These are phyloP conservation scores for Tetrastigma voinierianum DNA, from an alignment of 164 flowering plant species.

Conservation along the genomic window DNA sequence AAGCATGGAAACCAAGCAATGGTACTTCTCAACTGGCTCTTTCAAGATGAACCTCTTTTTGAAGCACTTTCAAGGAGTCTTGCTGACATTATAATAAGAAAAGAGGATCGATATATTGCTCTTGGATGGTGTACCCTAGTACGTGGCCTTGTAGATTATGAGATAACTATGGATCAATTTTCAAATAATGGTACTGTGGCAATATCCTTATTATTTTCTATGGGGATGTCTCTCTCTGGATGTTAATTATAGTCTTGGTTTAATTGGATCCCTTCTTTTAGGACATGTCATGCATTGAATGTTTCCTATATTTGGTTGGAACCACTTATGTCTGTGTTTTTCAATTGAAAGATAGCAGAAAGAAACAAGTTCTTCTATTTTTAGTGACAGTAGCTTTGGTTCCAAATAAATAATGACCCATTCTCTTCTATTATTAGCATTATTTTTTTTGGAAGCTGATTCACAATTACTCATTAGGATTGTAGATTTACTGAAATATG, in stretches of 20 bases:
- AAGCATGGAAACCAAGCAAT: constrained; percentile 52
- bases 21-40: constrained; percentile 67
- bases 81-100: constrained; percentile 46
- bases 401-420: too few species aligned
- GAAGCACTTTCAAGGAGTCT: constrained; percentile 40
- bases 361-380: too few species aligned
- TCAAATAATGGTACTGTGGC: constrained; percentile 38
- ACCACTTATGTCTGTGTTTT: background rate
- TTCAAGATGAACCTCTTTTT: constrained; percentile 64
- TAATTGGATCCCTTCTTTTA: background rate
- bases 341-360: too few species aligned
- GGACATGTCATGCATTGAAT: background rate
- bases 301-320: background rate
- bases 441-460: background rate
- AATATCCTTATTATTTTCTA: background rate
- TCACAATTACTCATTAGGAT: background rate
- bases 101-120: constrained; percentile 59
- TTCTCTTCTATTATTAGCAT: too few species aligned
- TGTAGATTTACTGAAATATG: background rate
- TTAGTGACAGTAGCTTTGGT: too few species aligned
- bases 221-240: background rate
- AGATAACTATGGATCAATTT: constrained; percentile 18
- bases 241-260: background rate
- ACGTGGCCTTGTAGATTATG: constrained; percentile 52
- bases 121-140: constrained; percentile 83